Conservation (phyloP, 805 yeast species). For the Kodamaea neixiangensis region DNA sequence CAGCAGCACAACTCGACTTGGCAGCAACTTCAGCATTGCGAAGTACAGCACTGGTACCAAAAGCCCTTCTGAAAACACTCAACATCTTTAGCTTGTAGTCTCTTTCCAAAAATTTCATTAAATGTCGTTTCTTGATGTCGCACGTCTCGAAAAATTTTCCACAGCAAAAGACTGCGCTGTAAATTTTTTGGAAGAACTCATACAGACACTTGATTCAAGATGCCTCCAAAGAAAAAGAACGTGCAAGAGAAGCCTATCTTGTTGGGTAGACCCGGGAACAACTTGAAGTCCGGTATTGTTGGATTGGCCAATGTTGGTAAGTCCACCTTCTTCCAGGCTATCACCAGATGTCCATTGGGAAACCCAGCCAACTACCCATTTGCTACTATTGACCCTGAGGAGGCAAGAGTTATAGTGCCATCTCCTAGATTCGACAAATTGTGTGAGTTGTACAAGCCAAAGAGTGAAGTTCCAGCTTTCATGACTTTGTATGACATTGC, state of each 20-base stretch:
- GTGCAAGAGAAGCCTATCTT: constrained; percentile 68
- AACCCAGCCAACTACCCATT: constrained; percentile 98
- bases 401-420: constrained; percentile 93
- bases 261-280: constrained; percentile 73
- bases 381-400: constrained; percentile 98
- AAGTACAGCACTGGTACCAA: constrained; percentile 2
- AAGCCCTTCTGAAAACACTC: constrained; percentile 7
- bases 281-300: constrained; percentile 71
- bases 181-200: constrained; percentile 2
- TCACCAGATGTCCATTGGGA: constrained; percentile 89
- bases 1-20: constrained; percentile 61
- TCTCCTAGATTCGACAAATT: constrained; percentile 83
- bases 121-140: constrained; percentile 3
- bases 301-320: constrained; percentile 97
- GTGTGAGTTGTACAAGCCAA: constrained; percentile 74
- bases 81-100: constrained; percentile 7
- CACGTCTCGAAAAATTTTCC: constrained; percentile 4
- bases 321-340: constrained; percentile 96
- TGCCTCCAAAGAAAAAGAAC: constrained; percentile 77
- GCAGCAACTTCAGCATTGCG: constrained; percentile 6
- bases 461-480: constrained; percentile 85
- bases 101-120: neutral
- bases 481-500: constrained; percentile 96
- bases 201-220: constrained; percentile 20
- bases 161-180: neutral